Conservation (phyloP, 768 basidiomycete genomes). For the Hemileccinum impolitum region DNA sequence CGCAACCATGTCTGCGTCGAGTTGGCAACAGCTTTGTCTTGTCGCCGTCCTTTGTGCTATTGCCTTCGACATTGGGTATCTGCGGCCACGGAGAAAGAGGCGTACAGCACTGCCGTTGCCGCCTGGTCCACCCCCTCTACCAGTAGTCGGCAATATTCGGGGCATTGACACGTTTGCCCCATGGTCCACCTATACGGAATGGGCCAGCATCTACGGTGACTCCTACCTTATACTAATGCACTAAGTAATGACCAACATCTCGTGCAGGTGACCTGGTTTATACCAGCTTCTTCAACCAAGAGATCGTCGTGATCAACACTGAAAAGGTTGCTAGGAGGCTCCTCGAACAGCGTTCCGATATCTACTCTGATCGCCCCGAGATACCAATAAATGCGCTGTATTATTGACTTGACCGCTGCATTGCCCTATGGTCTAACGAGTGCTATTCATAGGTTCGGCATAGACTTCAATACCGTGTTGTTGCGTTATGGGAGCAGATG, state of each 20-base stretch:
- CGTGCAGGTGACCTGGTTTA: conserved; percentile 27
- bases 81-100: conserved; percentile 4
- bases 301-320: conserved; percentile 28
- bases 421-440: not conserved
- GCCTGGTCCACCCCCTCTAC: conserved; percentile 19
- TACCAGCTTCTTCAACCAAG: conserved; percentile 18
- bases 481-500: conserved; percentile 37
- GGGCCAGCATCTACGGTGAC: conserved; percentile 17
- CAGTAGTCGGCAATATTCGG: conserved; percentile 19
- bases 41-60: conserved; percentile 9
- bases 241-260: not conserved
- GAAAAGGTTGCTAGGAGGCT: conserved; percentile 23
- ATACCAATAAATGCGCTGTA: conserved; percentile 23
- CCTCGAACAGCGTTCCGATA: conserved; percentile 25
- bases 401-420: not conserved
- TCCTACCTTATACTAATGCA: not conserved
- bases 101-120: conserved; percentile 9
- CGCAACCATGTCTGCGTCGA: not conserved
- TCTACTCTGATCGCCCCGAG: conserved; percentile 32
- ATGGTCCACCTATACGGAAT: conserved; percentile 21
- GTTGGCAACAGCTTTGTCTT: conserved; percentile 14
- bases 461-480: conserved; percentile 33
- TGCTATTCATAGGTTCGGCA: conserved; percentile 20
- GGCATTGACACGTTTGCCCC: conserved; percentile 10
- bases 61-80: conserved; percentile 1